Evolutionary conservation across 208 protist species (phyloP).

Genomic region (Leptomonas pyrrhocoris): DNA sequence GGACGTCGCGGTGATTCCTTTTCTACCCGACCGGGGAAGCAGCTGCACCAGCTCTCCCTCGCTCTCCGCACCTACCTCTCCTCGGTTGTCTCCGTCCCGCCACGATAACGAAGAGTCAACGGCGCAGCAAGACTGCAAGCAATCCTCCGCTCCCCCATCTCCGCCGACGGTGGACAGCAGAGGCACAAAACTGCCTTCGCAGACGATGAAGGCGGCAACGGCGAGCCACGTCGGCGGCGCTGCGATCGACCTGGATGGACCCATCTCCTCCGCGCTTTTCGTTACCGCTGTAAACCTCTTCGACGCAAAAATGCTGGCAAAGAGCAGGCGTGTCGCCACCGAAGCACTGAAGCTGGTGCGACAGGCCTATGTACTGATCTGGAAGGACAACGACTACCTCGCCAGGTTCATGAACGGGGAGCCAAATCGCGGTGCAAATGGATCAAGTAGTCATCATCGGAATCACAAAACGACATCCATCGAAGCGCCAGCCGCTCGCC

Average conservation of each 20-base stretch:
- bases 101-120: conserved; percentile 20
- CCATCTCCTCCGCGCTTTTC: conserved; percentile 58
- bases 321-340: conserved; percentile 56
- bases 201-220: neutral
- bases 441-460: neutral
- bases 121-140: neutral
- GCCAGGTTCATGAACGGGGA: conserved; percentile 23
- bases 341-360: conserved; percentile 72
- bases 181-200: neutral
- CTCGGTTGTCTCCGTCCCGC: conserved; percentile 28
- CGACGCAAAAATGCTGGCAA: conserved; percentile 59
- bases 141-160: neutral
- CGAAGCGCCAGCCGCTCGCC: neutral
- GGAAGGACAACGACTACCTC: conserved; percentile 49
- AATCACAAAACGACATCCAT: neutral
- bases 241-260: conserved; percentile 56
- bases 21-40: conserved; percentile 39
- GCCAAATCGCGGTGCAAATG: conserved; percentile 4
- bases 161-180: neutral
- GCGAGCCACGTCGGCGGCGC: conserved; percentile 6
- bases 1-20: conserved; percentile 74
- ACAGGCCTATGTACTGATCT: conserved; percentile 76
- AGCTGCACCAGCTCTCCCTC: conserved; percentile 41
- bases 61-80: conserved; percentile 5
- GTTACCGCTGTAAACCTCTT: conserved; percentile 72